A percentile compares a stretch with the other conserved stretches of the same genome.
Evolutionary conservation across 441 rosid genomes (phyloP).

Genomic region (Daphne laureola): DNA sequence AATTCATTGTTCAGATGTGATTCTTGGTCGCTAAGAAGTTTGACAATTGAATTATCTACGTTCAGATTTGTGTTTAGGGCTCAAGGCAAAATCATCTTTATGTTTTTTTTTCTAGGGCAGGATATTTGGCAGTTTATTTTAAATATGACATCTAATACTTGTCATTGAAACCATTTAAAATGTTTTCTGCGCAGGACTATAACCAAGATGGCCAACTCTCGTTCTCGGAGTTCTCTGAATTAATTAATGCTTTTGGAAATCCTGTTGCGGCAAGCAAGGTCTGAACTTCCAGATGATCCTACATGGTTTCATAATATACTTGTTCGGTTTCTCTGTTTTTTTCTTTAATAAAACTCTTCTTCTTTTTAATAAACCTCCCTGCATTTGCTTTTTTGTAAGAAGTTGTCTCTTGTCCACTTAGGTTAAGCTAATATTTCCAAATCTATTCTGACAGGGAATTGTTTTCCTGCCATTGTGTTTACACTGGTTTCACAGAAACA

Average conservation of each 20-base stretch:
- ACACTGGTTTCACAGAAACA: slow-evolving; percentile 58
- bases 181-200: slow-evolving; percentile 44
- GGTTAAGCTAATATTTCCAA: too few relatives aligned
- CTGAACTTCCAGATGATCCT: slow-evolving; percentile 6
- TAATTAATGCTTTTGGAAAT: slow-evolving; percentile 81
- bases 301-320: too few relatives aligned
- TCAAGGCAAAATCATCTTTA: background rate
- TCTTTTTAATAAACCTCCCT: too few relatives aligned
- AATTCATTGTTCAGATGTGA: too few relatives aligned
- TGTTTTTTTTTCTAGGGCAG: slow-evolving; percentile 2
- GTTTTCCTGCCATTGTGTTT: slow-evolving; percentile 21
- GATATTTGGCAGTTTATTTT: background rate
- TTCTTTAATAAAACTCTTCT: too few relatives aligned
- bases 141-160: slow-evolving; percentile 2
- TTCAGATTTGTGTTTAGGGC: background rate
- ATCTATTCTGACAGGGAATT: slow-evolving; percentile 4
- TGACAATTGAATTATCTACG: background rate
- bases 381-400: too few relatives aligned
- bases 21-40: background rate
- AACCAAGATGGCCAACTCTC: slow-evolving; percentile 85
- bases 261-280: slow-evolving; percentile 76
- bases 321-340: too few relatives aligned
- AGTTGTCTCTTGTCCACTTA: background rate
- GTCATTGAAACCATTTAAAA: slow-evolving; percentile 6
- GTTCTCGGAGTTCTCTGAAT: slow-evolving; percentile 68